Evolutionary conservation across 805 yeast species (phyloP).

Genomic region (Brettanomyces sp.): DNA sequence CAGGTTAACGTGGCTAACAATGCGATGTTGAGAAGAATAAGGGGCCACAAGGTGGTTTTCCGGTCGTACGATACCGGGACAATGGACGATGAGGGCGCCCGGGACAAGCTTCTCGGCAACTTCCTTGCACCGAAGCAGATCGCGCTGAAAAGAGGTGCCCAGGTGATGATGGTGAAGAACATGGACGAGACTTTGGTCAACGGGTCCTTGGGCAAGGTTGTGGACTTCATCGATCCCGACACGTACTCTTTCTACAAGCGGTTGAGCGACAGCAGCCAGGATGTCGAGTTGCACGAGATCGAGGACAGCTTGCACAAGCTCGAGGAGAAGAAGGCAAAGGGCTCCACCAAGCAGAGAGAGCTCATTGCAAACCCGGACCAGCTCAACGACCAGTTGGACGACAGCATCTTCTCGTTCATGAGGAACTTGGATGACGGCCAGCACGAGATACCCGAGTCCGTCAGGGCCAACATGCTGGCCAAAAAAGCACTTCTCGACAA

Average conservation of each 20-base stretch:
- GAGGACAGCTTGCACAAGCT: conserved; percentile 15
- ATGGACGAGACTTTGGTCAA: conserved; percentile 65
- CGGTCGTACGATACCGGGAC: conserved; percentile 49
- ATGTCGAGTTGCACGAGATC: background rate
- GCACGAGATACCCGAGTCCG: conserved; percentile 15
- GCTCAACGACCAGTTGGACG: conserved; percentile 27
- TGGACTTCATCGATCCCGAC: conserved; percentile 35
- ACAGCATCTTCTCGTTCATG: conserved; percentile 41
- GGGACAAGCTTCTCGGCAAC: conserved; percentile 39
- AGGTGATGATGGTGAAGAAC: conserved; percentile 77
- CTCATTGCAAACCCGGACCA: conserved; percentile 12
- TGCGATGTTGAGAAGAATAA: conserved; percentile 35
- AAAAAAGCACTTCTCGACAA: conserved; percentile 37
- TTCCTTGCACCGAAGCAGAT: conserved; percentile 55
- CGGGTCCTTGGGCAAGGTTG: conserved; percentile 66
- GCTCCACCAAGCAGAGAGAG: conserved; percentile 2
- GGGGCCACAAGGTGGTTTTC: conserved; percentile 35
- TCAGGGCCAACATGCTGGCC: conserved; percentile 26
- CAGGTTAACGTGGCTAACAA: conserved; percentile 66
- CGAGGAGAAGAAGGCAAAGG: conserved; percentile 8
- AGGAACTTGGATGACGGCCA: conserved; percentile 9
- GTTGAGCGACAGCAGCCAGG: conserved; percentile 8
- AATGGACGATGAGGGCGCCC: conserved; percentile 28
- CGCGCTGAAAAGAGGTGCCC: conserved; percentile 59
- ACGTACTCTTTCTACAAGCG: conserved; percentile 34